A percentile compares a stretch with the other conserved stretches of the same genome.
Conservation (phyloP, 371 early-diverging fungal genomes). For the Lichtheimia corymbifera region DNA sequence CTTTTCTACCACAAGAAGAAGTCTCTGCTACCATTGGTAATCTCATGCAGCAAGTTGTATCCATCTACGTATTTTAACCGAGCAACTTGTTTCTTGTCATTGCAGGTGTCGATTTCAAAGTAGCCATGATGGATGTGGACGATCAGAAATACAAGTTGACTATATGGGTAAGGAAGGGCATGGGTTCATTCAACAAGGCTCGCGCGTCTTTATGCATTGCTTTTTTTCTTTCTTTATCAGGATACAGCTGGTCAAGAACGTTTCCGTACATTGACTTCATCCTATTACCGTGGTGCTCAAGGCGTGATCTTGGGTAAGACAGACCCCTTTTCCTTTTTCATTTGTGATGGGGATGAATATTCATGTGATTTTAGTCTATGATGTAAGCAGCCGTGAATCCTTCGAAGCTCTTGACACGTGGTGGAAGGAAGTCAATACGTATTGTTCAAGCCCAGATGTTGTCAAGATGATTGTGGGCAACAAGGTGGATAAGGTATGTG, state of each 20-base stretch:
- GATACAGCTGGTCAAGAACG: slow-evolving; percentile 99
- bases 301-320: slow-evolving; percentile 93
- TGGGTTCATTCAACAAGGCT: not conserved
- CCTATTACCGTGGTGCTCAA: slow-evolving; percentile 99
- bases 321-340: not conserved
- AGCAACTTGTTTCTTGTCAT: not conserved
- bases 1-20: slow-evolving; percentile 92
- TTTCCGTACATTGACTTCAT: slow-evolving; percentile 98
- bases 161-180: slow-evolving; percentile 76
- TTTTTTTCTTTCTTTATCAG: slow-evolving; percentile 49
- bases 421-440: slow-evolving; percentile 95
- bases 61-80: not conserved
- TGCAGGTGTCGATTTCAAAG: slow-evolving; percentile 99
- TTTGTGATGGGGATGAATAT: not conserved
- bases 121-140: slow-evolving; percentile 92
- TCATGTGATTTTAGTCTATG: slow-evolving; percentile 84
- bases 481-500: slow-evolving; percentile 88
- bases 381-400: slow-evolving; percentile 90
- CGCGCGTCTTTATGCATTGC: not conserved
- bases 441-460: slow-evolving; percentile 81
- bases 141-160: slow-evolving; percentile 95
- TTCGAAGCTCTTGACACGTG: slow-evolving; percentile 92
- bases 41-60: slow-evolving; percentile 9
- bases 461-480: slow-evolving; percentile 98
- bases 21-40: slow-evolving; percentile 93